These are phyloP conservation scores for Yamadazyma jaroonii DNA, from an alignment of 1,139 yeast species.

Conservation along the genomic window DNA sequence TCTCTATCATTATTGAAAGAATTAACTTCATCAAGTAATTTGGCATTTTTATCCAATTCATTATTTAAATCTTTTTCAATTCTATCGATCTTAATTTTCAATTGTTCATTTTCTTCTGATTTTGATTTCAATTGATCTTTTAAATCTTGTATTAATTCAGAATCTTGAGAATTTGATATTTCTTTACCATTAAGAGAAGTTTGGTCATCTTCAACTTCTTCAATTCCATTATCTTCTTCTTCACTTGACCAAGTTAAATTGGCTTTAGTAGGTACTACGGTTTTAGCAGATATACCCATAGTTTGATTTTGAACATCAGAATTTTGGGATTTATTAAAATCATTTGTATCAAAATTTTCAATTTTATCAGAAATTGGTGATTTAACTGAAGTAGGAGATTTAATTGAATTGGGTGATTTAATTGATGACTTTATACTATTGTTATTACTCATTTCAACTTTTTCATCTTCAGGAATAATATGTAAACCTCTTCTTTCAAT, in stretches of 20 bases:
- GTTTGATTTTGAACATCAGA: conserved; percentile 25
- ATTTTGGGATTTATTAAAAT: conserved; percentile 6
- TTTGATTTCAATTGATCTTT: conserved; percentile 9
- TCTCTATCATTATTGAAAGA: conserved; percentile 7
- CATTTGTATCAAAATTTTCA: neutral
- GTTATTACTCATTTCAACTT: no score
- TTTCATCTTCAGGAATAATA: conserved; percentile 9
- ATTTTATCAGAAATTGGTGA: neutral
- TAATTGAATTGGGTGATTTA: neutral
- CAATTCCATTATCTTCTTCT: conserved; percentile 46
- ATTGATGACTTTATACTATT: no score
- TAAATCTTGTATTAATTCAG: conserved; percentile 10
- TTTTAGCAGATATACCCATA: conserved; percentile 53
- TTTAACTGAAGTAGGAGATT: neutral
- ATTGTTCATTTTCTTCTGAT: conserved; percentile 10
- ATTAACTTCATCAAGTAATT: conserved; percentile 11
- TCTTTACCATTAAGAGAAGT: neutral
- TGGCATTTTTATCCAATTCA: conserved; percentile 9
- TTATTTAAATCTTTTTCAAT: conserved; percentile 12
- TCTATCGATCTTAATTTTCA: conserved; percentile 14
- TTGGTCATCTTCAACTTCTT: conserved; percentile 8
- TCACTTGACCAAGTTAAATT: conserved; percentile 81
- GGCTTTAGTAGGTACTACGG: conserved; percentile 75
- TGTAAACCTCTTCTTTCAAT: conserved; percentile 74
- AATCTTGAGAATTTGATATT: neutral